Percentiles rank a stretch among this genome's conserved stretches.
phyloP scores from a whole-genome alignment of 257 asterid genomes.

The Solanum appendiculatum region DNA sequence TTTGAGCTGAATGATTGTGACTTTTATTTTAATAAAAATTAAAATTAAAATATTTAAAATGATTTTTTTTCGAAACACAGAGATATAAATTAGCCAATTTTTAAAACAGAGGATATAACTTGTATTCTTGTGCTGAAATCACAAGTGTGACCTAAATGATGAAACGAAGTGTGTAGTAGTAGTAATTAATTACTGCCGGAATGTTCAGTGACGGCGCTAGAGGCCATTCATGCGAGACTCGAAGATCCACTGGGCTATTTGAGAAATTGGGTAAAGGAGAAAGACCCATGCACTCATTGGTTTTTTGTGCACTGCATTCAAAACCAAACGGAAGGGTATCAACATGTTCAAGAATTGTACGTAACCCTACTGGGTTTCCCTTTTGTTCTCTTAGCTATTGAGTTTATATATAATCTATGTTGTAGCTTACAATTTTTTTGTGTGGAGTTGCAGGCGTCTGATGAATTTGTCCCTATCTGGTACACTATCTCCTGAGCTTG shows the following conservation, averaged over 20 bases:
- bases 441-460: constrained; percentile 35
- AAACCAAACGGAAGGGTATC: constrained; percentile 41
- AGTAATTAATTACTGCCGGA: too few species aligned
- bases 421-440: not conserved
- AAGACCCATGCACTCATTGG: constrained; percentile 93
- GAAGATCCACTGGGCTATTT: constrained; percentile 47
- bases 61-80: too few species aligned
- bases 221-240: constrained; percentile 37
- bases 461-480: constrained; percentile 24
- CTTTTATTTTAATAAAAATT: too few species aligned
- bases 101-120: too few species aligned
- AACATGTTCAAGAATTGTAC: constrained; percentile 79
- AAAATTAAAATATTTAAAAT: too few species aligned
- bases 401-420: not conserved
- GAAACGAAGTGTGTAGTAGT: not conserved
- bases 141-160: too few species aligned
- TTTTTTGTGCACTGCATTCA: constrained; percentile 50
- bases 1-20: too few species aligned
- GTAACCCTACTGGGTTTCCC: not conserved
- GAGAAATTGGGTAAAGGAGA: constrained; percentile 38
- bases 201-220: constrained; percentile 61
- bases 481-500: constrained; percentile 66
- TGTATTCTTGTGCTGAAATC: too few species aligned
- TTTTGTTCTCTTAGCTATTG: not conserved
- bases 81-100: too few species aligned